These are phyloP conservation scores for Talaromyces sp. DNA, from an alignment of 2,329 filamentous ascomycete genomes.

Conservation along the genomic window DNA sequence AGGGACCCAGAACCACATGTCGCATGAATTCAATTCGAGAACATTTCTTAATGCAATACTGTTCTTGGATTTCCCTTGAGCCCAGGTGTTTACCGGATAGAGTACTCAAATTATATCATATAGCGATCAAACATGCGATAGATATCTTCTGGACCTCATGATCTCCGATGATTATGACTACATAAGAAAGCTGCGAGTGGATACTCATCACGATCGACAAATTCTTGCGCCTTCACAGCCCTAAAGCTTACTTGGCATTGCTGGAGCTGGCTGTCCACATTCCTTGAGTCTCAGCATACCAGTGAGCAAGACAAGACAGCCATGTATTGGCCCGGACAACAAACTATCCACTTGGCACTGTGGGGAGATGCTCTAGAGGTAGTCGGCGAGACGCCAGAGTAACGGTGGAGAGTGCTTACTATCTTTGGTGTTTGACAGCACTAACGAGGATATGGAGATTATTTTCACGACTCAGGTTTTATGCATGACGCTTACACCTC, in stretches of 20 bases:
- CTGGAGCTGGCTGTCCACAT: constrained; percentile 30
- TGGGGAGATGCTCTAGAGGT: neutral
- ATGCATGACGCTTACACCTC: constrained; percentile 37
- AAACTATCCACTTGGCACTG: constrained; percentile 5
- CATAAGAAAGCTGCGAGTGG: neutral
- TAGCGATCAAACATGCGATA: neutral
- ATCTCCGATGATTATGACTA: neutral
- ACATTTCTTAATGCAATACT: neutral
- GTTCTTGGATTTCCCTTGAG: neutral
- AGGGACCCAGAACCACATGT: neutral
- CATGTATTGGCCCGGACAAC: neutral
- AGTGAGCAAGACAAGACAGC: constrained; percentile 9
- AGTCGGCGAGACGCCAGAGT: neutral
- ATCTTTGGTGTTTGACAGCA: neutral
- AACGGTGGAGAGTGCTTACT: neutral
- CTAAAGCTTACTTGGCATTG: constrained; percentile 27
- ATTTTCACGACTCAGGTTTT: neutral
- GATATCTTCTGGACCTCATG: neutral
- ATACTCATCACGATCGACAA: neutral
- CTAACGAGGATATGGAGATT: neutral
- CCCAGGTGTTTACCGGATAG: neutral
- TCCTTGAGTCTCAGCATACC: constrained; percentile 31
- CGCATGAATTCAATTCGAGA: neutral
- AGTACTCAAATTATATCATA: neutral
- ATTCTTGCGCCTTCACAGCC: constrained; percentile 21